These are phyloP conservation scores for Delonix regia DNA, from an alignment of 306 rosid species.

Conservation along the genomic window DNA sequence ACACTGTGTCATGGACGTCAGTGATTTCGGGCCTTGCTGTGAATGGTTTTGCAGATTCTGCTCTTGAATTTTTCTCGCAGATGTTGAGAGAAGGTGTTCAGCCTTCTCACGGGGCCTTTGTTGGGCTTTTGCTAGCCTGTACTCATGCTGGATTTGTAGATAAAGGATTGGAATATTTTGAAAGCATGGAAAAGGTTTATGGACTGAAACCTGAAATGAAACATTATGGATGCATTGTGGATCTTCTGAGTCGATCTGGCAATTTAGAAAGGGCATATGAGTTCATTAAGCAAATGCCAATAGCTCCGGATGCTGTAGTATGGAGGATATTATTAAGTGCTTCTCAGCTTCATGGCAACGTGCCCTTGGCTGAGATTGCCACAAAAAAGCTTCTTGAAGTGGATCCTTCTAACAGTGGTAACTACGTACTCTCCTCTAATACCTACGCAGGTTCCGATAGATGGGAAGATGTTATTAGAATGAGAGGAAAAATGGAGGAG, in stretches of 20 bases:
- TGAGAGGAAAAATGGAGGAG: constrained; percentile 70
- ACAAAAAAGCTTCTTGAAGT: constrained; percentile 69
- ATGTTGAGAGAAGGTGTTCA: constrained; percentile 64
- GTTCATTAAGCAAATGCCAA: constrained; percentile 70
- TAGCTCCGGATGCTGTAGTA: constrained; percentile 65
- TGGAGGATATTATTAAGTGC: constrained; percentile 86
- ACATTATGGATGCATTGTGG: constrained; percentile 79
- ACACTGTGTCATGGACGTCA: constrained; percentile 74
- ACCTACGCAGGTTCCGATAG: constrained; percentile 72
- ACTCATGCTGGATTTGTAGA: constrained; percentile 85
- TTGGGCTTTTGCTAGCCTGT: constrained; percentile 79
- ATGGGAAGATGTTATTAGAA: constrained; percentile 84
- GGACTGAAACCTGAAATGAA: constrained; percentile 78
- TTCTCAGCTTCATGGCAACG: constrained; percentile 78
- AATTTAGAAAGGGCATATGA: constrained; percentile 69
- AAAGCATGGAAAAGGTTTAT: constrained; percentile 69
- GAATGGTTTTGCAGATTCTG: constrained; percentile 76
- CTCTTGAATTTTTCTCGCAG: constrained; percentile 58
- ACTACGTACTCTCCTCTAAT: constrained; percentile 73
- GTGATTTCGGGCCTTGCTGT: constrained; percentile 82
- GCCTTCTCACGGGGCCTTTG: constrained; percentile 76
- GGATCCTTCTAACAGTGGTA: constrained; percentile 76
- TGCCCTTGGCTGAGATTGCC: constrained; percentile 73
- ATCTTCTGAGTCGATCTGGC: constrained; percentile 86
- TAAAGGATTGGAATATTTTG: constrained; percentile 70